Base-by-base conservation (phyloP, 139 green algal species). In the Chlorella sp. region DNA sequence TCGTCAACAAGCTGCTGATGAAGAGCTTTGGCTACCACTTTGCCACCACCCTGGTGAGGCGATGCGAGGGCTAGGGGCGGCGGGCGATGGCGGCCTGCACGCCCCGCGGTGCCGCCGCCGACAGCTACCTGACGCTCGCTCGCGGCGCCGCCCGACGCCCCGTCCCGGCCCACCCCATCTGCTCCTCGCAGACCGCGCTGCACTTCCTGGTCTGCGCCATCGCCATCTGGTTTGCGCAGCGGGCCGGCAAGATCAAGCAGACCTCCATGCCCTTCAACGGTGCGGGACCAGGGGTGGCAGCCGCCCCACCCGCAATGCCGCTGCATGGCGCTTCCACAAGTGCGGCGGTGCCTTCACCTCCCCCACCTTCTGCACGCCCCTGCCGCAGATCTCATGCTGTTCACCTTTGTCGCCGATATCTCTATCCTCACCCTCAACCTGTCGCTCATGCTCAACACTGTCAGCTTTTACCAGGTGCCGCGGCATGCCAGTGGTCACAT, bases 341-440 rank as follows among this genome's bases (percentile, higher is more conserved):
- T n/a, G n/a, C n/a, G n/a, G n/a, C n/a, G n/a, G n/a, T n/a, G n/a
- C 20, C 30, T 41, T 12, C 18, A 30, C 21, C 69, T 34, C 23
- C 70, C 5, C 2, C 36, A 1, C 23, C 20, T 13, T n/a, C 18
- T n/a, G 44, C 41, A 62, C 30, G 3, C 47, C 44, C 63, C 30
- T 23, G 25, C 28, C 75, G 83, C 86, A 89, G 89, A 95, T 63
- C 83, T 95, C 20, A 28, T 89, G 41, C 80, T 91, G 12, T 95
- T 95, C 84, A 91, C 88, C 26, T 38, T 86, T 2, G 88, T 91
- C 30, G 90, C 92, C 13, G 91, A 94, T 70, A 30, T 90, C 21
- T 96, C 92, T 21, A 95, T 95, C 79, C 89, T 95, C 16, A 86
- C 85, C 12, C 90, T 95, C 17, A 95, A 95, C 84, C 70, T 94